Conservation (phyloP, 1,284 basidiomycete species). For the Ganoderma lucidum region DNA sequence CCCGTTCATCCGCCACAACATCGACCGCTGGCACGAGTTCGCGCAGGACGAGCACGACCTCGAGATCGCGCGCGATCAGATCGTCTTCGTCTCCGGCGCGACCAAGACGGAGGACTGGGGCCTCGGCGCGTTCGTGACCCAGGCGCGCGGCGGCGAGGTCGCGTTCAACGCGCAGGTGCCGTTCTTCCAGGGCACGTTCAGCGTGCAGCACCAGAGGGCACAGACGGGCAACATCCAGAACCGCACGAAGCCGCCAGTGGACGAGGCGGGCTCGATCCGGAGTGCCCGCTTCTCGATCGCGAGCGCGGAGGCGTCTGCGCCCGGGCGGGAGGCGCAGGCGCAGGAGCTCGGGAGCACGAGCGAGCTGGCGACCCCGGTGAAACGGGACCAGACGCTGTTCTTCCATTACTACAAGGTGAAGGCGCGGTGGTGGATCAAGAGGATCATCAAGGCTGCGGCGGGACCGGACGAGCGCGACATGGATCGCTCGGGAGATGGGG, state of each 20-base stretch:
- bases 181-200: no score
- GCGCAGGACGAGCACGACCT: slow-evolving; percentile 13
- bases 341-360: slow-evolving; percentile 13
- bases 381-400: slow-evolving; percentile 32
- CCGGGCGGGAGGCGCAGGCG: slow-evolving; percentile 18
- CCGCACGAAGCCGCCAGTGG: no score
- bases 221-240: no score
- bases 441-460: slow-evolving; percentile 28
- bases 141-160: not conserved
- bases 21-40: slow-evolving; percentile 33
- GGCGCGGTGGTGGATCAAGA: slow-evolving; percentile 20
- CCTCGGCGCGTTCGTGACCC: slow-evolving; percentile 29
- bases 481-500: not conserved
- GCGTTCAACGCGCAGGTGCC: no score
- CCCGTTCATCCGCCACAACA: slow-evolving; percentile 32
- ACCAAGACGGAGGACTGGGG: slow-evolving; percentile 39
- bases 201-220: no score
- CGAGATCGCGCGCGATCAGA: slow-evolving; percentile 19
- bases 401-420: slow-evolving; percentile 37
- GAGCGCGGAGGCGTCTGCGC: no score
- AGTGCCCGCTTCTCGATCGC: no score
- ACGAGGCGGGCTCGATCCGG: no score
- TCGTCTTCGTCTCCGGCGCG: slow-evolving; percentile 34
- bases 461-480: no score
- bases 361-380: not conserved